Evolutionary conservation across 2,329 filamentous ascomycete genomes (phyloP), one percentile per base, ranked within the genome.

Genomic region (Curvularia spicifera): DNA sequence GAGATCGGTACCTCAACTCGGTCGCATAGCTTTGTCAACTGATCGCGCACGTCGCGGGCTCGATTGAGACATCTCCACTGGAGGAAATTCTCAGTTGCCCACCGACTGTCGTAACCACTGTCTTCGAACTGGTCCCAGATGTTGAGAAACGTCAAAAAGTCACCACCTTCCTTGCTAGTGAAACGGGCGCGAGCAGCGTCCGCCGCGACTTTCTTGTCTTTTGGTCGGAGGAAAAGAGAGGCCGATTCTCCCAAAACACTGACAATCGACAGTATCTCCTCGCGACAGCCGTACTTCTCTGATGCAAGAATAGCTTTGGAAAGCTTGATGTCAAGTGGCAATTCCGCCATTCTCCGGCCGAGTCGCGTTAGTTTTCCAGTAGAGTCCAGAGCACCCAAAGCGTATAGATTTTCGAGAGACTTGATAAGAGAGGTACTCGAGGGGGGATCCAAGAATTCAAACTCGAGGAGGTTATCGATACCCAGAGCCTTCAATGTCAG

Each of bases 61-160:
- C 95, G 87, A 0, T 89, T 95, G 3, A 99, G 83, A n/a, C 89
- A 91, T 15, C 93, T 87, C 75, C 96, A 92, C 73, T 98, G 93
- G 9, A 99, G 75, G 76, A 96, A 99, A 75, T 98, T 97, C 78
- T 98, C 94, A 48, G 89, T 88, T 0, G 91, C 83, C 93, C 93
- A 99, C 45, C 96, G 87, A 52, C 87, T 88, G 50, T 87, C 91
- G 78, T 92, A 99, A 77, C 97, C 94, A 48, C 87, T 89, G 73
- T 98, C 94, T 1, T 93, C 91, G 90, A 93, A 99, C 75, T 97
- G 91, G 69, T 95, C 94, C 88, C 89, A 99, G 68, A 99, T 89
- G 71, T 97, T 97, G 47, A 98, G 86, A 1, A 96, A 85, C 0
- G 91, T 93, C 5, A 95, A 75, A 69, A 97, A 91, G 73, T 99